Evolutionary conservation across 169 alveolate species (phyloP).

Genomic region (Plasmodium malariae): DNA sequence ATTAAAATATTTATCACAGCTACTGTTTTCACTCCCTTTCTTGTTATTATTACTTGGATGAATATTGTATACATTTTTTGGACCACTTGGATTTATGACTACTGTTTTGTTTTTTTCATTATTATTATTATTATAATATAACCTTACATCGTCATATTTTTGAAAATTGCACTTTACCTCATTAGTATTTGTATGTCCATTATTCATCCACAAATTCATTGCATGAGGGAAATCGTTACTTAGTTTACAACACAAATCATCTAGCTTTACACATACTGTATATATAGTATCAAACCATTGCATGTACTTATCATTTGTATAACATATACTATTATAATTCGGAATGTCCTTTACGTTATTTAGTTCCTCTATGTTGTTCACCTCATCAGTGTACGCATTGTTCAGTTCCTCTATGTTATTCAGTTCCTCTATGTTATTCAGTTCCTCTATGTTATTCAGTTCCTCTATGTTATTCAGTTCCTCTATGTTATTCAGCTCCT

Average conservation of each 20-base stretch:
- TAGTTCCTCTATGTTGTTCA: too few relatives aligned
- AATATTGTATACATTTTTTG: background rate
- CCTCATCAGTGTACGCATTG: too few relatives aligned
- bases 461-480: background rate
- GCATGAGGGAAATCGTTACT: conserved; percentile 78
- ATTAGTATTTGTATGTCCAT: conserved; percentile 20
- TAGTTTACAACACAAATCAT: conserved; percentile 79
- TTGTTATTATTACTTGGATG: background rate
- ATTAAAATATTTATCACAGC: background rate
- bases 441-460: background rate
- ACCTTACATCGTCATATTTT: conserved; percentile 5
- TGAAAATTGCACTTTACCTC: conserved; percentile 26
- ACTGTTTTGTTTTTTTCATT: conserved; percentile 7
- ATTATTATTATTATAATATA: background rate
- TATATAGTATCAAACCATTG: conserved; percentile 82
- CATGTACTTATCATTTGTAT: conserved; percentile 36
- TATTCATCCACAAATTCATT: conserved; percentile 78
- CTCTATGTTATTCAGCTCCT: background rate
- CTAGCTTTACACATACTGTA: conserved; percentile 79
- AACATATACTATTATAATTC: too few relatives aligned
- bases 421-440: background rate
- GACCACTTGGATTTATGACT: background rate
- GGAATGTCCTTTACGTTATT: too few relatives aligned
- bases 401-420: too few relatives aligned
- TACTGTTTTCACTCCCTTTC: background rate